Percentiles rank a stretch among this genome's conserved stretches.
Evolutionary conservation across 164 flowering plant species (phyloP).

Genomic region (Vitis rotundifolia): DNA sequence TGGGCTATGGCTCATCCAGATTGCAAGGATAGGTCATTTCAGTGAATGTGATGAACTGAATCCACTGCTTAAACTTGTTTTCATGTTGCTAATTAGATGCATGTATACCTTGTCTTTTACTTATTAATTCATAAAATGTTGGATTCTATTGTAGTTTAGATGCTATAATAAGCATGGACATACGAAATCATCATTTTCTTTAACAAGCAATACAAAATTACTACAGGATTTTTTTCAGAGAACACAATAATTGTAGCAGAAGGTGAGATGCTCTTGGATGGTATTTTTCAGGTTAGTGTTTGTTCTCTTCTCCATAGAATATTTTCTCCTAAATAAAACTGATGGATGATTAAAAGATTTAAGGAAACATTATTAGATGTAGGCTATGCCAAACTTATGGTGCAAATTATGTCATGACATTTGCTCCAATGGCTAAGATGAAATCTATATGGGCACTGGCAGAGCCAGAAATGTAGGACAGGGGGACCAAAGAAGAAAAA

Average conservation of each 20-base stretch:
- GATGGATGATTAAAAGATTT: no score
- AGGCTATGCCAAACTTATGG: no score
- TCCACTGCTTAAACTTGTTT: background rate
- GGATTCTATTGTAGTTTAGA: background rate
- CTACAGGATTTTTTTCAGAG: conserved; percentile 87
- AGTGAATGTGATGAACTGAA: background rate
- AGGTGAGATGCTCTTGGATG: conserved; percentile 80
- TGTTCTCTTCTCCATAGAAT: background rate
- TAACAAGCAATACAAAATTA: conserved; percentile 75
- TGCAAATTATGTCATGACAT: no score
- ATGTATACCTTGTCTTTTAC: background rate
- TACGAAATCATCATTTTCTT: conserved; percentile 36
- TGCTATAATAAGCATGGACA: background rate
- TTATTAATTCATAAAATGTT: background rate
- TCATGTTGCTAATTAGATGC: background rate
- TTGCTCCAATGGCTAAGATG: no score
- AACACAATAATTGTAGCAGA: conserved; percentile 92
- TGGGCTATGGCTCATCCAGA: background rate
- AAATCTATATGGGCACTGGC: no score
- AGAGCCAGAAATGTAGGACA: no score
- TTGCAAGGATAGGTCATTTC: background rate
- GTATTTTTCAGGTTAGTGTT: conserved; percentile 74
- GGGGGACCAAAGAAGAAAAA: no score
- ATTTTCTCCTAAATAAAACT: background rate
- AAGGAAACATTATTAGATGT: no score